phyloP scores from a whole-genome alignment of 306 rosid species.

The Cyclanthera cordifolia region DNA sequence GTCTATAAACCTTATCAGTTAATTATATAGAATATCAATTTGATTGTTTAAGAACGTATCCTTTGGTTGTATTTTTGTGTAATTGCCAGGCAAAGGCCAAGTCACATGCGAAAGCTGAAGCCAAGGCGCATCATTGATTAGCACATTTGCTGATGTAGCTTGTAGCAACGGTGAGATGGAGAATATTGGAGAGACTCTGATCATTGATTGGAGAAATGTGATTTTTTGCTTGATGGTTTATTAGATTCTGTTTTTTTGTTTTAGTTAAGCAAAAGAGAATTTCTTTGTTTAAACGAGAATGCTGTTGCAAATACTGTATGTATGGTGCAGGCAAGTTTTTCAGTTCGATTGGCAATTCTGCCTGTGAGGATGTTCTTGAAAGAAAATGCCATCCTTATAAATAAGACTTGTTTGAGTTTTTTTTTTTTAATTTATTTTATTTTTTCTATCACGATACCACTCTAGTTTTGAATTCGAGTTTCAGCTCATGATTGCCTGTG shows the following conservation, averaged over 20 bases:
- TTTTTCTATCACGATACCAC: too few species aligned
- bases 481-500: neutral
- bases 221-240: neutral
- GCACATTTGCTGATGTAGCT: neutral
- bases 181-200: neutral
- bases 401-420: neutral
- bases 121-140: conserved; percentile 22
- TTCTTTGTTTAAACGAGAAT: neutral
- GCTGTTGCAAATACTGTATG: neutral
- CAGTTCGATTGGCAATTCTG: neutral
- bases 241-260: neutral
- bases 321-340: neutral
- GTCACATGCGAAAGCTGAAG: conserved; percentile 30
- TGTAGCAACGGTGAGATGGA: conserved; percentile 1
- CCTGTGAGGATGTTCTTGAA: neutral
- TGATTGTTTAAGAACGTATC: neutral
- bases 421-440: too few species aligned
- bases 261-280: neutral
- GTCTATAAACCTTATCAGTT: neutral
- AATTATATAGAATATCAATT: neutral
- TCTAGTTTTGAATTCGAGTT: neutral
- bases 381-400: neutral
- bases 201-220: conserved; percentile 3
- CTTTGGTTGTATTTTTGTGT: conserved; percentile 1
- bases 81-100: conserved; percentile 32